These are phyloP conservation scores for Cladosporium sphaerospermum DNA, from an alignment of 2,329 filamentous ascomycete species.

Conservation along the genomic window DNA sequence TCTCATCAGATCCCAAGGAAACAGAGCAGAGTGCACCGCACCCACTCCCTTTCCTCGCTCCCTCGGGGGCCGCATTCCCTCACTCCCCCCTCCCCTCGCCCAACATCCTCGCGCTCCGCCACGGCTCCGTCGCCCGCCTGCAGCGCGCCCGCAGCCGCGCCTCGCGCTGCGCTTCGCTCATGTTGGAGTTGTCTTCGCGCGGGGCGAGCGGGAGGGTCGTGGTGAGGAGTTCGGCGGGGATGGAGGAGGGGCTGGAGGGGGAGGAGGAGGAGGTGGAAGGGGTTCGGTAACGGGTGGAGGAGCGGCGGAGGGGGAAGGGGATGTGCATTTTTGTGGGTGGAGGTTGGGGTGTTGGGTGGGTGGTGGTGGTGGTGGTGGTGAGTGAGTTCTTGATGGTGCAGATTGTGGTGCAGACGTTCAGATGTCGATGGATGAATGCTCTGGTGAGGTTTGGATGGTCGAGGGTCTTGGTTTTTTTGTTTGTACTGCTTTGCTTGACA, in stretches of 20 bases:
- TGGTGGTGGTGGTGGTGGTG: not conserved
- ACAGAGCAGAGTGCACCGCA: too few species aligned
- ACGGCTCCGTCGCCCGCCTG: slow-evolving; percentile 23
- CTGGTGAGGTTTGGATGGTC: not conserved
- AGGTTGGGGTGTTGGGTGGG: not conserved
- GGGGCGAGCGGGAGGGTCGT: slow-evolving; percentile 27
- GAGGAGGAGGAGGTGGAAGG: slow-evolving; percentile 15
- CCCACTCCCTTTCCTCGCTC: too few species aligned
- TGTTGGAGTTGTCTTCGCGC: slow-evolving; percentile 27
- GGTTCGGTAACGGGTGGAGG: not conserved
- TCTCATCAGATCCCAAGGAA: too few species aligned
- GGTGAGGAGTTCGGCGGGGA: slow-evolving; percentile 19
- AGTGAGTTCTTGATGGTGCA: not conserved
- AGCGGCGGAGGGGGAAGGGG: slow-evolving; percentile 4
- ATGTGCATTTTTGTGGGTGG: slow-evolving; percentile 17
- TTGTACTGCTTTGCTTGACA: too few species aligned
- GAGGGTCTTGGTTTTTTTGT: not conserved
- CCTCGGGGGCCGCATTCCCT: not conserved
- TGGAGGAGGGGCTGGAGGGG: slow-evolving; percentile 15
- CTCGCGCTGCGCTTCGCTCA: slow-evolving; percentile 24
- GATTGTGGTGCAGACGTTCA: not conserved
- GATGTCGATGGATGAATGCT: not conserved
- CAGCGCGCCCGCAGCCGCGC: slow-evolving; percentile 24
- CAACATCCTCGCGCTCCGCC: slow-evolving; percentile 22
- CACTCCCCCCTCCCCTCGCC: not conserved